A percentile compares a stretch with the other conserved stretches of the same genome.
phyloP scores from a whole-genome alignment of 2,329 filamentous ascomycete species.

The Aspergillus jensenii region DNA sequence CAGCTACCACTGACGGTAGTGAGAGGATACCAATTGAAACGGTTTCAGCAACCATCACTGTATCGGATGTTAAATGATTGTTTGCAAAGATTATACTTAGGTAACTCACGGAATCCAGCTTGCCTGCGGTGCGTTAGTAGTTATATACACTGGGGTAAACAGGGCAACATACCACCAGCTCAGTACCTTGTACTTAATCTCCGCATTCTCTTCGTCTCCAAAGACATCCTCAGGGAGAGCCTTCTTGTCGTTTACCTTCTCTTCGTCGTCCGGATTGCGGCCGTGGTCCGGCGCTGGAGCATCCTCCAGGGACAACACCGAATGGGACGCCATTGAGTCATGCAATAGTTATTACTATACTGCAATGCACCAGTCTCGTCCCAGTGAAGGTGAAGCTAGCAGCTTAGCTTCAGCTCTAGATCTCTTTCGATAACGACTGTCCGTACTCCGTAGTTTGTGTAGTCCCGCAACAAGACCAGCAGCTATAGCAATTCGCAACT shows the following conservation, averaged over 20 bases:
- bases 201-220: constrained; percentile 39
- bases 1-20: constrained; percentile 53
- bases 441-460: too few species aligned
- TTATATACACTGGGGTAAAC: background rate
- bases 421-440: too few species aligned
- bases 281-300: background rate
- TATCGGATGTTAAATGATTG: too few species aligned
- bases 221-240: constrained; percentile 34
- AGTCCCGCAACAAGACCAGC: too few species aligned
- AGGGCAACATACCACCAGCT: constrained; percentile 41
- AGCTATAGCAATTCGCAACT: too few species aligned
- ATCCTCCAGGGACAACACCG: background rate
- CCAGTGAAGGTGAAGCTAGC: too few species aligned
- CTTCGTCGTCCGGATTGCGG: background rate
- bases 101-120: constrained; percentile 34
- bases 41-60: constrained; percentile 58
- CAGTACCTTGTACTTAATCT: constrained; percentile 54
- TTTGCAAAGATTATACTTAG: too few species aligned
- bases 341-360: background rate
- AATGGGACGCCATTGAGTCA: background rate
- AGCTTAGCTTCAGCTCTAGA: too few species aligned
- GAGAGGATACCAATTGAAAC: constrained; percentile 61
- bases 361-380: too few species aligned
- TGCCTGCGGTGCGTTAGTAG: constrained; percentile 41
- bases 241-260: constrained; percentile 21